Evolutionary conservation across 192 early-diverging fungal genomes (phyloP), one percentile per base, ranked within the genome.

Genomic region (Jimgerdemannia flammicorona): DNA sequence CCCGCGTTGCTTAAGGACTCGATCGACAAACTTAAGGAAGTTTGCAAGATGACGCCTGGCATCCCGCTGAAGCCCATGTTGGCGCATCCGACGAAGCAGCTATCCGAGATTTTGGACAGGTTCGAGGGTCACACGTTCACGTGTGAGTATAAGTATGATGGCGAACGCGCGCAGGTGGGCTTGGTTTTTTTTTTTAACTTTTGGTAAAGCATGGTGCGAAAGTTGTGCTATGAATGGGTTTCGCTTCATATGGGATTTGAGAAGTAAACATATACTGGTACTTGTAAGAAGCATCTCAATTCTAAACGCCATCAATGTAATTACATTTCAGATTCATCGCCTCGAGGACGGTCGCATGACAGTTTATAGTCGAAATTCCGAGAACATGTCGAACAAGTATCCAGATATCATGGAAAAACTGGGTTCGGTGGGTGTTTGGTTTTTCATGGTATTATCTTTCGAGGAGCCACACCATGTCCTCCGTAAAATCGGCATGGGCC

Each of bases 61-160:
- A 94, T 99, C 69, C 98, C 98, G 6, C 85, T 99, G 17, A 99
- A 99, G 72, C 98, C 98, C 9, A 99, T 99, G 98, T 89, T 99
- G 76, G 98, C 98, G 8, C 97, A 99, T 86, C 98, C 98, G 8
- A 99, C 98, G 64, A 99, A 98, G 81, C 89, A 89, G 43, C 84
- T 99, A 4, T 90, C 92, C 0, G 98, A 99, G 71, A 93, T 99
- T 20, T 77, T 99, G 84, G 90, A 99, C 70, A 87, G 97, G 17
- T 98, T 99, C 72, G 96, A 98, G 72, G 93, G 89, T 39, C 90
- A 92, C 73, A 86, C 87, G 3, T 99, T 99, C 77, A 98, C 95
- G 4, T 99, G 98, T 80, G 98, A 99, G 81, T 98, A 91, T 84
- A 99, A 99, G 78, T 99, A 99, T 75, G 98, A 99, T 79, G 98